These are phyloP conservation scores for Gryganskiella cystojenkinii DNA, from an alignment of 192 early-diverging fungal genomes.

Conservation along the genomic window DNA sequence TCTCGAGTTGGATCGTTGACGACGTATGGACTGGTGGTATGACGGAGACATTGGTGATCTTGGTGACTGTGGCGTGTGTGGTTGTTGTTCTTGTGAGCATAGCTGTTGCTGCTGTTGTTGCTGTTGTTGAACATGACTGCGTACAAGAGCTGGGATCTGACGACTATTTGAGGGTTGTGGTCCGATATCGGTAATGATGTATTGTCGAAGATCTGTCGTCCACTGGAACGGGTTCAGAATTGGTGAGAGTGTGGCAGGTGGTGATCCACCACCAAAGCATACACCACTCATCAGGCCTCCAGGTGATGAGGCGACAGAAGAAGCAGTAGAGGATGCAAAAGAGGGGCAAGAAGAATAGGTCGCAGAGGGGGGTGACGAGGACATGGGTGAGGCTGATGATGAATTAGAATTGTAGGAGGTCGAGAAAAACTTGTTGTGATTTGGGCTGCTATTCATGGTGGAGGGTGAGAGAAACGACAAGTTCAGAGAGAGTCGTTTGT, in stretches of 20 bases:
- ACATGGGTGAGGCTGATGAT: slow-evolving; percentile 5
- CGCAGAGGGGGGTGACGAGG: slow-evolving; percentile 21
- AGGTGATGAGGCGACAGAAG: slow-evolving; percentile 37
- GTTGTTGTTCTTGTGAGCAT: no score
- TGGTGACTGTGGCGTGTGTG: no score
- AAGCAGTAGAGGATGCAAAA: slow-evolving; percentile 12
- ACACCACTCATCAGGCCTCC: neutral
- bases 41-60: neutral
- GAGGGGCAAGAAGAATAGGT: slow-evolving; percentile 14
- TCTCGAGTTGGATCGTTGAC: slow-evolving; percentile 37
- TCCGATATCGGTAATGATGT: slow-evolving; percentile 50
- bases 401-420: neutral
- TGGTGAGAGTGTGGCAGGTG: slow-evolving; percentile 13
- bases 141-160: slow-evolving; percentile 14
- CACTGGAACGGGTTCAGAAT: slow-evolving; percentile 37
- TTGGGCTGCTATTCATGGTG: neutral
- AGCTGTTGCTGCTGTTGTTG: no score
- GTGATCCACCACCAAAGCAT: no score
- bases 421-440: neutral
- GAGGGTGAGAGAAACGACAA: neutral
- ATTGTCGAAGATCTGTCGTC: slow-evolving; percentile 40
- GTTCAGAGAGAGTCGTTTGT: neutral
- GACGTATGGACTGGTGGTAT: neutral
- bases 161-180: slow-evolving; percentile 41
- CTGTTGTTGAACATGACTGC: neutral